Percentiles rank a stretch among this genome's conserved stretches.
Evolutionary conservation across 441 rosid genomes (phyloP).

Genomic region (Rhodomyrtus psidioides): DNA sequence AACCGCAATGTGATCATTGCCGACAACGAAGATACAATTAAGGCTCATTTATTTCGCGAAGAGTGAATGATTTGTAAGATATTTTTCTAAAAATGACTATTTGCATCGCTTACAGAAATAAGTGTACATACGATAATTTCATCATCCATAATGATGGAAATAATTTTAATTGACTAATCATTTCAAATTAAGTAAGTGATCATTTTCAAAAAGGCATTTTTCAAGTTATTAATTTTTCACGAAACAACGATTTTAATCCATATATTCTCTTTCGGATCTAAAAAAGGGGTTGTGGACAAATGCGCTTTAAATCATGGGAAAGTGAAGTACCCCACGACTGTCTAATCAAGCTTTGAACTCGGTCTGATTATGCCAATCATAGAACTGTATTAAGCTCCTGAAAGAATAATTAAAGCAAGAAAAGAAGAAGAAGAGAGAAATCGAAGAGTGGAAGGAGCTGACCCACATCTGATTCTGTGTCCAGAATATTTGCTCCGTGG

Average conservation of each 20-base stretch:
- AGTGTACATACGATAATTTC: too few relatives aligned
- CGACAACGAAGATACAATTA: background rate
- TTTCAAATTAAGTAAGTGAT: too few relatives aligned
- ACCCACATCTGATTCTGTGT: constrained; percentile 4
- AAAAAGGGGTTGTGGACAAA: constrained; percentile 5
- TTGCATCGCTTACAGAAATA: too few relatives aligned
- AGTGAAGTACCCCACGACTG: constrained; percentile 1
- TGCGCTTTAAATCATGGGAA: constrained; percentile 7
- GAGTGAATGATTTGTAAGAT: too few relatives aligned
- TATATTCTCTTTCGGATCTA: background rate
- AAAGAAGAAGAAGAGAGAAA: background rate
- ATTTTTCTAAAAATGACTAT: too few relatives aligned
- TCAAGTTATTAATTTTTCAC: too few relatives aligned
- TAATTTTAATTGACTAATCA: too few relatives aligned
- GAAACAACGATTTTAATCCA: background rate
- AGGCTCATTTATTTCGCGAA: too few relatives aligned
- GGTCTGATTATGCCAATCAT: background rate
- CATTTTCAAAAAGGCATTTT: too few relatives aligned
- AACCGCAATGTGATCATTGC: background rate
- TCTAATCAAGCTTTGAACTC: constrained; percentile 9
- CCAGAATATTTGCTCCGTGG: background rate
- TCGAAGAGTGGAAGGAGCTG: background rate
- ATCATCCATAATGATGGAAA: too few relatives aligned
- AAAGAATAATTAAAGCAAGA: background rate
- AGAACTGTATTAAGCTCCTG: background rate